phyloP scores from a whole-genome alignment of 345 rosid genomes.

The Turritis glabra region DNA sequence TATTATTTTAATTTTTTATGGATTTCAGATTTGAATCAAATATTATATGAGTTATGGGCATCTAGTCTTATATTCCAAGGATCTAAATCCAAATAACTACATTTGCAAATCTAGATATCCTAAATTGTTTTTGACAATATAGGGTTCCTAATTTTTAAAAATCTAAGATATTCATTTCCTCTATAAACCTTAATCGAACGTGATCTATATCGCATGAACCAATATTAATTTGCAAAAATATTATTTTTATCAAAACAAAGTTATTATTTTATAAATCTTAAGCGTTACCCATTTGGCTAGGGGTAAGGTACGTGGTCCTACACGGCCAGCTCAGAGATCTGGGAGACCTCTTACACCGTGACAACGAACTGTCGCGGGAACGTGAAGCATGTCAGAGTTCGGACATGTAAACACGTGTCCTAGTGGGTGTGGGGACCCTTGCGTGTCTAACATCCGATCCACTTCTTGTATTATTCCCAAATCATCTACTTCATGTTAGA shows the following conservation, averaged over 20 bases:
- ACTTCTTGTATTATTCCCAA: not conserved
- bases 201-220: conserved; percentile 11
- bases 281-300: not conserved
- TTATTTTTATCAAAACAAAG: not conserved
- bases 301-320: conserved; percentile 21
- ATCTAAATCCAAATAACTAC: not conserved
- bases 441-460: conserved; percentile 20
- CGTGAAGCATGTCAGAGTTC: conserved; percentile 41
- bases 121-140: not conserved
- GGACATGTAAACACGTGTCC: conserved; percentile 36
- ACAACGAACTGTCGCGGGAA: conserved; percentile 14
- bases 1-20: not conserved
- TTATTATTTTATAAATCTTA: not conserved
- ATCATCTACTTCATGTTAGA: not conserved
- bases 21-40: not conserved
- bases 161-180: not conserved
- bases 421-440: conserved; percentile 15
- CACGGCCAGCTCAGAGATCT: conserved; percentile 23
- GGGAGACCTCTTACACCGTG: conserved; percentile 15
- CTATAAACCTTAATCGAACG: not conserved
- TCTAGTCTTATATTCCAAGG: not conserved
- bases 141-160: not conserved
- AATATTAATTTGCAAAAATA: not conserved
- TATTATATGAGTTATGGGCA: not conserved
- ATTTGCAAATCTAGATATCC: not conserved